Evolutionary conservation across 495 filamentous ascomycete genomes (phyloP), one percentile per base, ranked within the genome.

Genomic region (Bombardia bombarda): DNA sequence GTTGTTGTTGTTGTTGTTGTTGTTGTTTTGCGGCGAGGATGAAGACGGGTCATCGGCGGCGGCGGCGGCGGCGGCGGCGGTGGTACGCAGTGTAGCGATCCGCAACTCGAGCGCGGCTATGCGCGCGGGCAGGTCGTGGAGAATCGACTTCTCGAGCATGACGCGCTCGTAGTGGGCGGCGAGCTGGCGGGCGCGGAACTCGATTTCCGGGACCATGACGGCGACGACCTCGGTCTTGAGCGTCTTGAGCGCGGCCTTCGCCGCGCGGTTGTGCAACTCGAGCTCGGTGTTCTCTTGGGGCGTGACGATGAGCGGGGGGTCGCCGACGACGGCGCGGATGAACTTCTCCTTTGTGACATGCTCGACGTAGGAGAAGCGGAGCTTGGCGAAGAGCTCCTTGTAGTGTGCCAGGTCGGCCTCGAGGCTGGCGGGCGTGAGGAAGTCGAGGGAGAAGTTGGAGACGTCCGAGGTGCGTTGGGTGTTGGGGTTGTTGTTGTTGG

Each of bases 301-400:
- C 13, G 82, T 83, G 43, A 94, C 83, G 31, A 95, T 80, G 12
- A 87, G 70, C 1, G 89, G 90, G 26, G 88, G 86, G 42, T 96
- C 87, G 50, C 84, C 85, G 14, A 90, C 87, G 45, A 86, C 83
- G 43, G 78, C 73, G 45, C 81, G 80, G 25, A 87, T 80, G 58
- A 86, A 86, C 48, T 85, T 85, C 55, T 88, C 84, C 55, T 87
- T 87, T 33, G 83, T 86, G 26, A 85, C 78, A 61, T 87, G 84
- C 58, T 87, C 84, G 46, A 87, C 75, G 63, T 87, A 97, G 51
- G 86, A 93, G 70, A 97, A 97, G 57, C 89, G 87, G 21, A 98
- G 77, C 66, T 96, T 96, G 32, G 87, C 83, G 64, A 96, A 97
- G 22, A 97, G 78, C 67, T 96, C 92, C 52, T 84, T 84, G 64